Conservation (phyloP, 208 protist genomes). For the Leishmania guyanensis region DNA sequence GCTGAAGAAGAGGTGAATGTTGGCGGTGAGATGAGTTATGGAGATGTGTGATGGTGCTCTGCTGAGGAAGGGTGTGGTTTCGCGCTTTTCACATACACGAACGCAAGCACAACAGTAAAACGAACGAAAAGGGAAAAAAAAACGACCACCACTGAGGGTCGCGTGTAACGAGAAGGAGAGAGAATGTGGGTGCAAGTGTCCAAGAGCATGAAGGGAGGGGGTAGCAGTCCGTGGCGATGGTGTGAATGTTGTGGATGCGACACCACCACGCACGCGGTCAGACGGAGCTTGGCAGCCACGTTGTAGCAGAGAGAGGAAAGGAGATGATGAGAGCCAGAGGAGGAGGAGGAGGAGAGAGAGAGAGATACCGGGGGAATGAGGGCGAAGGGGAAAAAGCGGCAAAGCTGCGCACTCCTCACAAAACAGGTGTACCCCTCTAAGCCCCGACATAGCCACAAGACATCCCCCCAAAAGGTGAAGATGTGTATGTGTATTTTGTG, state of each 20-base stretch:
- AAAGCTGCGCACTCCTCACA: neutral
- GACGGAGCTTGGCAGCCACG: neutral
- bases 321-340: neutral
- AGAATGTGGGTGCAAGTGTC: neutral
- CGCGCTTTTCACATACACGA: neutral
- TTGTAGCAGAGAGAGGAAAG: conserved; percentile 7
- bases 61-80: neutral
- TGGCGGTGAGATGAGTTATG: neutral
- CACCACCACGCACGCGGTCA: neutral
- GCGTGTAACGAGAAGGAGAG: neutral
- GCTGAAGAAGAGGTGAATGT: neutral
- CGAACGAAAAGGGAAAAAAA: neutral
- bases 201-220: neutral
- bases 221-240: neutral
- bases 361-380: neutral
- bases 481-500: neutral
- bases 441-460: neutral
- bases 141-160: neutral
- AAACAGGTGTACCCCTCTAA: neutral
- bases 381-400: neutral
- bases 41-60: neutral
- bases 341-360: neutral
- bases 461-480: neutral
- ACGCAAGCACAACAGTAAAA: conserved; percentile 4
- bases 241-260: neutral